phyloP scores from a whole-genome alignment of 805 yeast species.

The Schizosaccharomyces lindneri region DNA sequence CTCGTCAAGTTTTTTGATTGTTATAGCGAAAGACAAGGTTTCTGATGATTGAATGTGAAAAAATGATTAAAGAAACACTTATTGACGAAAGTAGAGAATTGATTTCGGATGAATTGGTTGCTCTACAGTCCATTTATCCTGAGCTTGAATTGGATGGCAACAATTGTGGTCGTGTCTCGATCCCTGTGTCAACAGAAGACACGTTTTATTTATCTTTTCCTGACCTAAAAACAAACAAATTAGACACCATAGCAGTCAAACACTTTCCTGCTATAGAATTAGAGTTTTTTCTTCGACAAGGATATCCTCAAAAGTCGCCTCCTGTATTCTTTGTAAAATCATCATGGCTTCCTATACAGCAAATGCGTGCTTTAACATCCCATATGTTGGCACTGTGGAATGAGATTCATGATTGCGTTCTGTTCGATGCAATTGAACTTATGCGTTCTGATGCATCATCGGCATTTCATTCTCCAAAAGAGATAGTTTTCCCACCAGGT shows the following conservation, averaged over 20 bases:
- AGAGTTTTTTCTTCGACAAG: not conserved
- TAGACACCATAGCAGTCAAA: not conserved
- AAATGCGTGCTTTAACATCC: not conserved
- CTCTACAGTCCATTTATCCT: not conserved
- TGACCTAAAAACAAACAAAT: not conserved
- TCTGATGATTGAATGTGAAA: too few species aligned
- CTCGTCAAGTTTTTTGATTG: too few species aligned
- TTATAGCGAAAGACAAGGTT: too few species aligned
- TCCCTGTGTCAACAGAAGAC: not conserved
- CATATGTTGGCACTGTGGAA: not conserved
- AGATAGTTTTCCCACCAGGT: not conserved
- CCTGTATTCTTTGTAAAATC: not conserved
- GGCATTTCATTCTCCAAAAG: not conserved
- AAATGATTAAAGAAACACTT: too few species aligned
- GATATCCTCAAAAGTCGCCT: not conserved
- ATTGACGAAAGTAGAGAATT: not conserved
- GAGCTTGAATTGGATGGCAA: not conserved
- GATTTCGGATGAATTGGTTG: not conserved
- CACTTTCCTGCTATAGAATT: not conserved
- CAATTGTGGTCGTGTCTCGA: not conserved
- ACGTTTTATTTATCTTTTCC: not conserved
- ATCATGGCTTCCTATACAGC: not conserved
- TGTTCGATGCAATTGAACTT: not conserved
- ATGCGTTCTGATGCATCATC: not conserved
- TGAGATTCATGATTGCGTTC: not conserved